phyloP scores from a whole-genome alignment of 2,329 filamentous ascomycete species.

The Neurospora sp. region DNA sequence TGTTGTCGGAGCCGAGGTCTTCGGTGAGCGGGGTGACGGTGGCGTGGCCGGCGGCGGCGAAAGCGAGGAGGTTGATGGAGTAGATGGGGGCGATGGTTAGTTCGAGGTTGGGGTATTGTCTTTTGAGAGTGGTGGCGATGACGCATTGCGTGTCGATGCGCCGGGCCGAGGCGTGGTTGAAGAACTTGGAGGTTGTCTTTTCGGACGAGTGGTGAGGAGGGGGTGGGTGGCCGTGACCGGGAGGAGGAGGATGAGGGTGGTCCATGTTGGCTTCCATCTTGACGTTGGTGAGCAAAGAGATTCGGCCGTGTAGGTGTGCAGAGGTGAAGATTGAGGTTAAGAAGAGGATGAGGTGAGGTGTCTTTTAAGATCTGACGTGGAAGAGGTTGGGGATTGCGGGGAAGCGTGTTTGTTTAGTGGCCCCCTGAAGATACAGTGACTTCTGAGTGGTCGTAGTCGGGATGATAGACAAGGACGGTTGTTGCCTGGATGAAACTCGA shows the following conservation, averaged over 20 bases:
- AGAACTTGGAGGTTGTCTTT: constrained; percentile 22
- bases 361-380: neutral
- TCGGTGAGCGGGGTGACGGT: constrained; percentile 22
- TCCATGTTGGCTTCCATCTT: neutral
- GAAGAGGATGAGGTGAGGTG: neutral
- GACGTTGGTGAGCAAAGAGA: neutral
- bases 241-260: neutral
- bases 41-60: constrained; percentile 30
- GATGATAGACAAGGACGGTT: neutral
- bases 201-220: neutral
- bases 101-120: constrained; percentile 33
- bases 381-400: neutral
- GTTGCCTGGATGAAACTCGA: neutral
- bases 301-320: neutral
- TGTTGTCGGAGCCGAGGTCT: constrained; percentile 13
- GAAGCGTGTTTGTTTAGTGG: neutral
- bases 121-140: constrained; percentile 29
- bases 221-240: neutral
- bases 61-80: constrained; percentile 30
- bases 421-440: neutral
- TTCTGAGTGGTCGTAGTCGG: neutral
- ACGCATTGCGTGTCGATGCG: constrained; percentile 34
- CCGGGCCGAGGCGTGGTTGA: constrained; percentile 30
- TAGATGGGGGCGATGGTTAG: constrained; percentile 27
- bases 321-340: neutral